These are phyloP conservation scores for Russula brevipes DNA, from an alignment of 768 basidiomycete genomes.

Conservation along the genomic window DNA sequence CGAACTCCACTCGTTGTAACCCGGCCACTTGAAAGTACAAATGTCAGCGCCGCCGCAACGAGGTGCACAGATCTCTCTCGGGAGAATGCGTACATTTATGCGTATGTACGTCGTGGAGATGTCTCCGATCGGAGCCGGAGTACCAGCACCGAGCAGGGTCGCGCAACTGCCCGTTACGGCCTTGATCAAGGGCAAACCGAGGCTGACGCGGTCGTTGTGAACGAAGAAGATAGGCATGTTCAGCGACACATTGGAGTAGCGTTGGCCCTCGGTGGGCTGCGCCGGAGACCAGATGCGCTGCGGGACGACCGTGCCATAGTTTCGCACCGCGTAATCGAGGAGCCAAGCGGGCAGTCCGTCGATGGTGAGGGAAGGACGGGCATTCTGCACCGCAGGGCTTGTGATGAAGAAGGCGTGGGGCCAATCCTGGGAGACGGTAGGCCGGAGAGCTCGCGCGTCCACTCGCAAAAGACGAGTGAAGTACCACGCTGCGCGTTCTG, in stretches of 20 bases:
- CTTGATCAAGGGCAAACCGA: neutral
- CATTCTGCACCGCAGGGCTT: neutral
- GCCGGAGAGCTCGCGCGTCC: neutral
- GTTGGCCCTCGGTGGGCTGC: neutral
- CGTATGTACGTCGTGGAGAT: slow-evolving; percentile 1
- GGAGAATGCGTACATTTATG: slow-evolving; percentile 2
- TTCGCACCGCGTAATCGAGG: neutral
- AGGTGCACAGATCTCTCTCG: too few species aligned
- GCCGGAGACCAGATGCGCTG: slow-evolving; percentile 12
- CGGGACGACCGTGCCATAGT: slow-evolving; percentile 5
- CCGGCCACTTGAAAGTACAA: neutral
- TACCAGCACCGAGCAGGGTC: neutral
- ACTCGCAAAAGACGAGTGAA: slow-evolving; percentile 1
- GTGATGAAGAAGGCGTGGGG: slow-evolving; percentile 9
- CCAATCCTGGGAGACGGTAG: neutral
- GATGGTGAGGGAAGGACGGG: neutral
- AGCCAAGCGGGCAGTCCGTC: neutral
- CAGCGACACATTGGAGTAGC: neutral
- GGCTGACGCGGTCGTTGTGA: neutral
- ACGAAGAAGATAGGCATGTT: slow-evolving; percentile 16
- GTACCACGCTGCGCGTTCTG: neutral
- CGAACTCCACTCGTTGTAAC: slow-evolving; percentile 2
- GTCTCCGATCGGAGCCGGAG: neutral
- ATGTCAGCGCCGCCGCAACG: neutral
- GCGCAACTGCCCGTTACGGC: neutral